phyloP scores from a whole-genome alignment of 768 basidiomycete species.

The Exsudoporus frostii region DNA sequence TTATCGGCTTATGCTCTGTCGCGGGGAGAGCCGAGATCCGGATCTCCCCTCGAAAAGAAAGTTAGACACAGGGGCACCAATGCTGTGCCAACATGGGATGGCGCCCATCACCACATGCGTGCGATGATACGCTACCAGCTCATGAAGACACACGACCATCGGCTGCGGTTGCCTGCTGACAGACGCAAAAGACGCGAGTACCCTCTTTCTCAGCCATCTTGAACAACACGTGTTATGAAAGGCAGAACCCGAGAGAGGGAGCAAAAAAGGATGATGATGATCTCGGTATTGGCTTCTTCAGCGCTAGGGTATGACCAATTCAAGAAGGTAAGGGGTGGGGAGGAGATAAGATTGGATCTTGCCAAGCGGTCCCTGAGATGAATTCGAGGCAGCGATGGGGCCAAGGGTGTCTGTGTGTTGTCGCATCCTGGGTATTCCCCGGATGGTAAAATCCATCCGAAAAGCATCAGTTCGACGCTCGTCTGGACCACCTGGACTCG shows the following conservation, averaged over 20 bases:
- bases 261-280: slow-evolving; percentile 18
- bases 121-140: slow-evolving; percentile 2
- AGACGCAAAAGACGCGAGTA: slow-evolving; percentile 1
- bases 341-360: slow-evolving; percentile 28
- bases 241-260: slow-evolving; percentile 5
- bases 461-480: background rate
- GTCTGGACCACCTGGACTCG: background rate
- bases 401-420: slow-evolving; percentile 16
- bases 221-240: slow-evolving; percentile 21
- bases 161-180: slow-evolving; percentile 9
- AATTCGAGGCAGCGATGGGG: slow-evolving; percentile 8
- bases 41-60: background rate
- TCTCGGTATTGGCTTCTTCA: slow-evolving; percentile 6
- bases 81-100: background rate
- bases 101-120: slow-evolving; percentile 11
- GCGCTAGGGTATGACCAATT: slow-evolving; percentile 17
- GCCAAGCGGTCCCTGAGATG: background rate
- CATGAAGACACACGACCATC: background rate
- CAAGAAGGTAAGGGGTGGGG: slow-evolving; percentile 6
- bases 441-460: background rate
- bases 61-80: background rate
- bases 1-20: background rate
- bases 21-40: slow-evolving; percentile 17
- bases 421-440: background rate
- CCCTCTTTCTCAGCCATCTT: slow-evolving; percentile 18